These are phyloP conservation scores for Penicillium flavigenum DNA, from an alignment of 495 filamentous ascomycete species.

Conservation along the genomic window DNA sequence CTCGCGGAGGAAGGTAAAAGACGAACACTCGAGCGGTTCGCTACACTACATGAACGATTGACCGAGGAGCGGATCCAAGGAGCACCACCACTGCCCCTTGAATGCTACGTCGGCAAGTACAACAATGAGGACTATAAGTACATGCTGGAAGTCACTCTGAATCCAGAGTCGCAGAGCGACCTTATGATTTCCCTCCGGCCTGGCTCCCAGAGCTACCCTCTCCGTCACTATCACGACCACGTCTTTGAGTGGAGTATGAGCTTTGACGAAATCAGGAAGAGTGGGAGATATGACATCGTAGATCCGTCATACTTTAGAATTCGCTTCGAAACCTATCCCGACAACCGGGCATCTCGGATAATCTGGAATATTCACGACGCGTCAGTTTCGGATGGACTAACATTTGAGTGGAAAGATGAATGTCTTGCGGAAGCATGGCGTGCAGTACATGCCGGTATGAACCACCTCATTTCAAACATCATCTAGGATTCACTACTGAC, in stretches of 20 bases:
- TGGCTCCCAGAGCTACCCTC: neutral
- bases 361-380: neutral
- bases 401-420: conserved; percentile 1
- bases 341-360: neutral
- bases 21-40: neutral
- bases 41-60: neutral
- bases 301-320: conserved; percentile 7
- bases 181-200: conserved; percentile 4
- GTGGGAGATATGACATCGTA: conserved; percentile 2
- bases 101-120: conserved; percentile 6
- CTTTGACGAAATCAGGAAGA: conserved; percentile 1
- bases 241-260: conserved; percentile 10
- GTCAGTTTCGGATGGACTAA: neutral
- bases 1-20: neutral
- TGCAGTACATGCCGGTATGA: neutral
- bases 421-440: neutral
- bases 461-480: neutral
- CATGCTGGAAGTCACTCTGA: conserved; percentile 5
- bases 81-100: conserved; percentile 1
- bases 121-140: neutral
- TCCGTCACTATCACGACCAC: conserved; percentile 7
- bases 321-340: neutral
- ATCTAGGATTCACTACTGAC: neutral
- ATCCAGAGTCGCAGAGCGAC: neutral
- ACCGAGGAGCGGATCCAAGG: neutral